A percentile compares a stretch with the other conserved stretches of the same genome.
phyloP scores from a whole-genome alignment of 345 rosid genomes.

The Noccaea bulbosa region DNA sequence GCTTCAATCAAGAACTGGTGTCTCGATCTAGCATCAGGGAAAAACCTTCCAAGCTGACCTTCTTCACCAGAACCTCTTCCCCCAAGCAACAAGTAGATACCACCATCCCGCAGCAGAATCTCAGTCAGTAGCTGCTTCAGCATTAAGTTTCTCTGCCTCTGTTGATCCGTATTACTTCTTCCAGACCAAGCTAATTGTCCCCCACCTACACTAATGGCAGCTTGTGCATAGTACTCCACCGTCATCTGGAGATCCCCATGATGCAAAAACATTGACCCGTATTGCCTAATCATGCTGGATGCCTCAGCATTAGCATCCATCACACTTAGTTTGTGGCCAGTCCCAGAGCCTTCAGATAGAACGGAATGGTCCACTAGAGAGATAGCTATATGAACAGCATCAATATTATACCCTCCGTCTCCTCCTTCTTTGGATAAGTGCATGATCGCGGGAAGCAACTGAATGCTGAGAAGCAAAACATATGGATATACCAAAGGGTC shows the following conservation, averaged over 20 bases:
- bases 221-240: slow-evolving; percentile 94
- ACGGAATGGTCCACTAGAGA: slow-evolving; percentile 82
- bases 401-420: slow-evolving; percentile 79
- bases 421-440: slow-evolving; percentile 85
- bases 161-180: slow-evolving; percentile 78
- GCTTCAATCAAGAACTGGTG: slow-evolving; percentile 89
- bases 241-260: slow-evolving; percentile 77
- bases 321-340: slow-evolving; percentile 68
- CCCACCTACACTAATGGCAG: slow-evolving; percentile 94
- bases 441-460: slow-evolving; percentile 80
- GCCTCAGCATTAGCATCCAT: slow-evolving; percentile 95
- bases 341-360: slow-evolving; percentile 68
- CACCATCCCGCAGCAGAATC: slow-evolving; percentile 86
- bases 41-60: slow-evolving; percentile 81
- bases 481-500: slow-evolving; percentile 97
- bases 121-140: slow-evolving; percentile 91
- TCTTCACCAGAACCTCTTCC: slow-evolving; percentile 88
- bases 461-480: slow-evolving; percentile 84
- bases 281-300: slow-evolving; percentile 88
- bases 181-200: slow-evolving; percentile 90
- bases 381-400: slow-evolving; percentile 82
- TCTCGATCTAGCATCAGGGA: slow-evolving; percentile 63
- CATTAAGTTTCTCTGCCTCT: slow-evolving; percentile 85
- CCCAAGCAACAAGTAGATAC: slow-evolving; percentile 79
- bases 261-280: slow-evolving; percentile 81